Evolutionary conservation across 2,329 filamentous ascomycete species (phyloP), one percentile per base, ranked within the genome.

Genomic region (Metarhizium album): DNA sequence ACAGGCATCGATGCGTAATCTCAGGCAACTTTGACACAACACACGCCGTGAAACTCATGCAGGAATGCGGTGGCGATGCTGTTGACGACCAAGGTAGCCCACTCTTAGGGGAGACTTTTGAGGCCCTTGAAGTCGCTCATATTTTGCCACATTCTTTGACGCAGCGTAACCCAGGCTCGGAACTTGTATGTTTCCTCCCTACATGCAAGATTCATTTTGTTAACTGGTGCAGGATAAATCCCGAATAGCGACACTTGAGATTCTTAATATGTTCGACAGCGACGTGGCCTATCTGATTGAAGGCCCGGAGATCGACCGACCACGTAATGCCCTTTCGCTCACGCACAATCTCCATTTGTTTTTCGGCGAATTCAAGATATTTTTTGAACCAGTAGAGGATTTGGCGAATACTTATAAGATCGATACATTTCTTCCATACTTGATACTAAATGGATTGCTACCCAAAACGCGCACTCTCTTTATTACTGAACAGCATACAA

Each of bases 231-330:
- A 61, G 57, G 46, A 55, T 38, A 20, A 47, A 33, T 60, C 60
- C n/a, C 65, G 66, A 53, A 52, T 64, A 59, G 59, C 62, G 0
- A 64, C 66, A 7, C 57, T 72, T 9, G 56, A 58, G 18, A 64
- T 72, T 38, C 62, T 71, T 2, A 67, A 71, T 27, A 72, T 72
- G 67, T 70, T 73, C 52, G 67, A 71, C 51, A 56, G 47, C 31
- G 64, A 62, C 24, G 58, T 65, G 35, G 58, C 58, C 9, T 57
- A 65, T 56, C 48, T 70, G 1, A 70, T 72, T 46, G 60, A 70
- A 42, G 68, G 68, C 46, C 49, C 54, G 27, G 60, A 70, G 9
- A 70, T 73, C 49, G 67, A 73, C 55, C 61, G 63, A 46, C 66
- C 67, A 23, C 54, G 57, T 23, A 73, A 74, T 55, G 68, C 69